A percentile compares a stretch with the other conserved stretches of the same genome.
Conservation (phyloP, 345 rosid species). For the Rubroshorea leprosula region DNA sequence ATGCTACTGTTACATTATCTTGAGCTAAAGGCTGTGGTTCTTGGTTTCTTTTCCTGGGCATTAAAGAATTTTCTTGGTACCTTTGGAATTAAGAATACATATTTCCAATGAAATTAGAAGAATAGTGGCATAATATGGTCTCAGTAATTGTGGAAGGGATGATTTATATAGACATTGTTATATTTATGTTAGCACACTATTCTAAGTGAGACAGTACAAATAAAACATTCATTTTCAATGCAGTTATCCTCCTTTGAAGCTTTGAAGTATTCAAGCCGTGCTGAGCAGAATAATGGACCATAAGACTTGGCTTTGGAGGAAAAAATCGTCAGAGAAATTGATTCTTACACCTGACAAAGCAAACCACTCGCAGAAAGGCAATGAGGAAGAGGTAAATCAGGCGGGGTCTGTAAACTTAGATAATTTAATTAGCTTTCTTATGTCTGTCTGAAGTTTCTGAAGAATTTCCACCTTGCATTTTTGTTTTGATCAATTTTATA, state of each 20-base stretch:
- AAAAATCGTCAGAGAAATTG: conserved; percentile 60
- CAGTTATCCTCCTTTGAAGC: conserved; percentile 15
- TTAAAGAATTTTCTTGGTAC: too few relatives aligned
- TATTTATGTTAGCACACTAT: conserved; percentile 5
- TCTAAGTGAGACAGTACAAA: neutral
- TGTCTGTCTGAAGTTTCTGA: neutral
- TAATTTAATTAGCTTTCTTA: neutral
- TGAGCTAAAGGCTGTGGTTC: neutral
- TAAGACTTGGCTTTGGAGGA: conserved; percentile 83
- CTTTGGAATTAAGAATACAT: neutral
- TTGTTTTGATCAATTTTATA: neutral
- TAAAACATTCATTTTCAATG: neutral
- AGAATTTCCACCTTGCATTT: neutral
- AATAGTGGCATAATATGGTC: neutral
- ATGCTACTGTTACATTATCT: neutral
- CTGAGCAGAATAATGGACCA: conserved; percentile 50
- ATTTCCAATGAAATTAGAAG: neutral
- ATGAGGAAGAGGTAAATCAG: conserved; percentile 52
- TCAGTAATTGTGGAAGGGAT: too few relatives aligned
- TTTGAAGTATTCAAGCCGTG: conserved; percentile 2
- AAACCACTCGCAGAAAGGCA: conserved; percentile 28
- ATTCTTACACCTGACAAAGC: conserved; percentile 32
- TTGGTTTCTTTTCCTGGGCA: too few relatives aligned
- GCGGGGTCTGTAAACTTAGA: neutral
- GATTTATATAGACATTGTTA: neutral